phyloP scores from a whole-genome alignment of 805 yeast species.

The Saccharomyces mikatae region DNA sequence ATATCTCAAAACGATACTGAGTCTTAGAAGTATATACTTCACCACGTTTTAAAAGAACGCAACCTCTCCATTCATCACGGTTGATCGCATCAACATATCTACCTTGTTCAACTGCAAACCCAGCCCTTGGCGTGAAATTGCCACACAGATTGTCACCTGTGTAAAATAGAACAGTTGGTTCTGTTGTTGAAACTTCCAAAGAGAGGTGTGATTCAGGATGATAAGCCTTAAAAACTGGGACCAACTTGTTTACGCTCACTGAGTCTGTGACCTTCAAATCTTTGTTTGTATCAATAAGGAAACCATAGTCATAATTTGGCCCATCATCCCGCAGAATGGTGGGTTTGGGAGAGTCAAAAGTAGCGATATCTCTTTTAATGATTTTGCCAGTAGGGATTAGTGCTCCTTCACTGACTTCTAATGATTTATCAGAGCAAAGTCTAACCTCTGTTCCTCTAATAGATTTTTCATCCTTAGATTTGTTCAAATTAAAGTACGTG shows the following conservation, averaged over 20 bases:
- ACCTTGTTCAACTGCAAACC: slow-evolving; percentile 57
- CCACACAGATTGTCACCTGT: slow-evolving; percentile 47
- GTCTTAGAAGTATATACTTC: slow-evolving; percentile 44
- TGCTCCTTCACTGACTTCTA: slow-evolving; percentile 36
- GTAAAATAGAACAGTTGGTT: slow-evolving; percentile 59
- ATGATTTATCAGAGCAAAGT: slow-evolving; percentile 33
- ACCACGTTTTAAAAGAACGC: slow-evolving; percentile 43
- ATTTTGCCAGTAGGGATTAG: slow-evolving; percentile 41
- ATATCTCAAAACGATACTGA: background rate
- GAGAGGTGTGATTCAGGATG: slow-evolving; percentile 39
- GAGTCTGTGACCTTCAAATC: slow-evolving; percentile 30
- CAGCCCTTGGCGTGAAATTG: slow-evolving; percentile 35
- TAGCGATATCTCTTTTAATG: slow-evolving; percentile 21
- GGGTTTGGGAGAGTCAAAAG: slow-evolving; percentile 18
- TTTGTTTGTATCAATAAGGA: slow-evolving; percentile 32
- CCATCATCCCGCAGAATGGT: slow-evolving; percentile 24
- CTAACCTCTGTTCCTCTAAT: slow-evolving; percentile 35
- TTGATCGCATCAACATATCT: slow-evolving; percentile 51
- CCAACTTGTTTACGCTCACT: slow-evolving; percentile 36
- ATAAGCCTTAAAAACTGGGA: slow-evolving; percentile 35
- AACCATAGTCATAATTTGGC: slow-evolving; percentile 40
- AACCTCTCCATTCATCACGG: slow-evolving; percentile 37
- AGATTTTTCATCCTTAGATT: slow-evolving; percentile 21
- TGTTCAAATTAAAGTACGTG: slow-evolving; percentile 47
- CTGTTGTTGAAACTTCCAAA: slow-evolving; percentile 47